These are phyloP conservation scores for Purshia tridentata DNA, from an alignment of 306 rosid genomes.

Conservation along the genomic window DNA sequence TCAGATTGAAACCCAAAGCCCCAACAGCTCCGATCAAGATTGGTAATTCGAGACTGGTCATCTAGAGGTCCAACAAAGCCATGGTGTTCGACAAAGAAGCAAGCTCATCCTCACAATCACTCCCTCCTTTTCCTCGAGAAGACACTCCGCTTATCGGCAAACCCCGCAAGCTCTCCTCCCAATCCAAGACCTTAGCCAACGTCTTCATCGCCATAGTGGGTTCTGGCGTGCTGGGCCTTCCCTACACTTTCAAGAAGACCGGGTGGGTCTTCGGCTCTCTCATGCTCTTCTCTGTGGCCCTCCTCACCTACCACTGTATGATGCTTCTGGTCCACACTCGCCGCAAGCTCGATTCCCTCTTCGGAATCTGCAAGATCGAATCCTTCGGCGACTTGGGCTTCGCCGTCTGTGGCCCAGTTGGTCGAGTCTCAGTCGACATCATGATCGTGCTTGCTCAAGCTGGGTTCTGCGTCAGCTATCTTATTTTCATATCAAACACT, in stretches of 20 bases:
- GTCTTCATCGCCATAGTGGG: constrained; percentile 72
- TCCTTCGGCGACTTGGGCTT: constrained; percentile 76
- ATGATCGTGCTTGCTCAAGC: constrained; percentile 66
- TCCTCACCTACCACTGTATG: constrained; percentile 70
- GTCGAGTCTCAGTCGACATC: constrained; percentile 54
- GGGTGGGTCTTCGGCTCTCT: constrained; percentile 57
- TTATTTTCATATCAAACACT: constrained; percentile 60
- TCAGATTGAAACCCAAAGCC: background rate
- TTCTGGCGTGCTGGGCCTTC: constrained; percentile 70
- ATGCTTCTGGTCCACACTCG: constrained; percentile 65
- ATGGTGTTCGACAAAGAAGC: constrained; percentile 46
- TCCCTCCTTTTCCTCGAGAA: constrained; percentile 46
- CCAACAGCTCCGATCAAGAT: background rate
- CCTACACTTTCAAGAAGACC: constrained; percentile 62
- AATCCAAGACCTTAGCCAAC: constrained; percentile 61
- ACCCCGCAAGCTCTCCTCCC: constrained; percentile 44
- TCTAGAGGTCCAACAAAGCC: background rate
- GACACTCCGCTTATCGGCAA: constrained; percentile 55
- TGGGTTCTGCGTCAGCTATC: constrained; percentile 70
- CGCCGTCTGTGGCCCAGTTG: constrained; percentile 47
- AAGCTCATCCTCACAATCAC: constrained; percentile 43
- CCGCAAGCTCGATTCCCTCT: constrained; percentile 49
- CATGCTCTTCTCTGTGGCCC: constrained; percentile 53
- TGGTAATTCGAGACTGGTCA: background rate
- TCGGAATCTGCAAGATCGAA: constrained; percentile 38